Conservation (phyloP, 768 basidiomycete genomes). For the Phaffia tasmanica region DNA sequence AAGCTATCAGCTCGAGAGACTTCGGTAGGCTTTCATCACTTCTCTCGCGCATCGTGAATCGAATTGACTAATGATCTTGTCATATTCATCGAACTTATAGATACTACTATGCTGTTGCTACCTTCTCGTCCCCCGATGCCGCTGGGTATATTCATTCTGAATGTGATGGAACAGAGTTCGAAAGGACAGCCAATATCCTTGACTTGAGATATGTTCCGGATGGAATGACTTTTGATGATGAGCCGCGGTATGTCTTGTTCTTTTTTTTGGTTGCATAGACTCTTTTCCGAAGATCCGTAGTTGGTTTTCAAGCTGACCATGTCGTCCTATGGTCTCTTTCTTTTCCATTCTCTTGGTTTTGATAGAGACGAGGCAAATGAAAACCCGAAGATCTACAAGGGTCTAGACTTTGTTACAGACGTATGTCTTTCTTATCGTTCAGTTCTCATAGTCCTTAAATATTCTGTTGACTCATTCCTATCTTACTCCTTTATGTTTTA, state of each 20-base stretch:
- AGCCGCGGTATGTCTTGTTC: slow-evolving; percentile 50
- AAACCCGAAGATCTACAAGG: slow-evolving; percentile 46
- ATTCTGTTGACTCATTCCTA: neutral
- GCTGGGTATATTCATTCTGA: slow-evolving; percentile 72
- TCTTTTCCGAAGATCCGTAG: slow-evolving; percentile 27
- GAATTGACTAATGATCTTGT: slow-evolving; percentile 1
- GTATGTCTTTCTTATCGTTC: slow-evolving; percentile 44
- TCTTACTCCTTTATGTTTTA: neutral
- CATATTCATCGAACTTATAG: slow-evolving; percentile 40
- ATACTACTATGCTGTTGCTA: slow-evolving; percentile 89
- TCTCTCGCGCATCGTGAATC: neutral
- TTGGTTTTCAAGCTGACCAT: slow-evolving; percentile 29
- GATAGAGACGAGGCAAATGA: slow-evolving; percentile 62
- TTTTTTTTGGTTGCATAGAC: neutral
- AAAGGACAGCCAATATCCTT: slow-evolving; percentile 90
- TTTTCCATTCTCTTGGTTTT: slow-evolving; percentile 12
- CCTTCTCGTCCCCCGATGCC: slow-evolving; percentile 66
- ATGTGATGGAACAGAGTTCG: slow-evolving; percentile 87
- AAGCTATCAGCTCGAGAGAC: slow-evolving; percentile 81
- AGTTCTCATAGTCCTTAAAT: neutral
- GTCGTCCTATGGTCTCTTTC: neutral
- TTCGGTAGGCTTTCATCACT: slow-evolving; percentile 50
- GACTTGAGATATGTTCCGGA: slow-evolving; percentile 90
- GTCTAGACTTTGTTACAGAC: slow-evolving; percentile 82
- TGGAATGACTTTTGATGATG: slow-evolving; percentile 70